Percentiles rank a stretch among this genome's conserved stretches.
These are phyloP conservation scores for Akanthomyces muscarius DNA, from an alignment of 2,329 filamentous ascomycete species.

Conservation along the genomic window DNA sequence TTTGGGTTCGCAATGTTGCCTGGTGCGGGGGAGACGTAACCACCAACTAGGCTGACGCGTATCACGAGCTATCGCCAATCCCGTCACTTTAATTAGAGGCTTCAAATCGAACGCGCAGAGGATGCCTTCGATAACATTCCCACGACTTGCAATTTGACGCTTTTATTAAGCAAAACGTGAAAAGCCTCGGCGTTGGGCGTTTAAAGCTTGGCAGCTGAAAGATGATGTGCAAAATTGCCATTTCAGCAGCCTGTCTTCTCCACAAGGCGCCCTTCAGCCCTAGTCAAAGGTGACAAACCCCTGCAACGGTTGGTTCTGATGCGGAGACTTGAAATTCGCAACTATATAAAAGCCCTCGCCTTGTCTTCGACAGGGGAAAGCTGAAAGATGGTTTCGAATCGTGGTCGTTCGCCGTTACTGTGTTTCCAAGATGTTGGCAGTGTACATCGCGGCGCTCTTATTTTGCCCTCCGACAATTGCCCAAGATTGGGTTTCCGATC, in stretches of 20 bases:
- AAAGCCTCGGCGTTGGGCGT: not conserved
- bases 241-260: not conserved
- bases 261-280: slow-evolving; percentile 3
- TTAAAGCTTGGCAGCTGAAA: slow-evolving; percentile 15
- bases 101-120: no score
- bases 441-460: not conserved
- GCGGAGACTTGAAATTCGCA: not conserved
- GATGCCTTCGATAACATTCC: not conserved
- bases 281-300: not conserved
- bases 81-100: no score
- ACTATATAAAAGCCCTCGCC: not conserved
- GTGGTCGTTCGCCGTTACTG: not conserved
- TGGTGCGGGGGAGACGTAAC: no score
- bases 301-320: not conserved
- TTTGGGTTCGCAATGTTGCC: no score
- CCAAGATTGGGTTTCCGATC: slow-evolving; percentile 11
- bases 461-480: not conserved
- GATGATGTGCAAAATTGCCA: not conserved
- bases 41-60: no score
- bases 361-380: no score
- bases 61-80: no score
- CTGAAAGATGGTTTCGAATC: not conserved
- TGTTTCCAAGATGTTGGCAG: not conserved
- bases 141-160: not conserved
- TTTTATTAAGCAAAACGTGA: not conserved